phyloP scores from a whole-genome alignment of 768 basidiomycete species.

The Auricularia sp. region DNA sequence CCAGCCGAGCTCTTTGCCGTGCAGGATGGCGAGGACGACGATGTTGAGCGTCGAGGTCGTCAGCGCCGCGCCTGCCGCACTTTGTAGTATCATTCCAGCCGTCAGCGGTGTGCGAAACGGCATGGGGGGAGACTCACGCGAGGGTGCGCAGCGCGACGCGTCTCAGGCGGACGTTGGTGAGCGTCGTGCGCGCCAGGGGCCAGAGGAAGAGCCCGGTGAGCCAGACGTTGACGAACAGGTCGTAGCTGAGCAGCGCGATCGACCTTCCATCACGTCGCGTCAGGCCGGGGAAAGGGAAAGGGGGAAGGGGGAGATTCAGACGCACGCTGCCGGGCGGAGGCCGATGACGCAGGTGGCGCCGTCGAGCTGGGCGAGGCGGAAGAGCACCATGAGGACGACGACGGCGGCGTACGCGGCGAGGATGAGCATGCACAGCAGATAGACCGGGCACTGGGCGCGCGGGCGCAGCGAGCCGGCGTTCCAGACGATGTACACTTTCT shows the following conservation, averaged over 20 bases:
- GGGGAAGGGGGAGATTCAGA: neutral
- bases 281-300: neutral
- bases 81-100: conserved; percentile 9
- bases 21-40: conserved; percentile 32
- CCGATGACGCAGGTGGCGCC: conserved; percentile 41
- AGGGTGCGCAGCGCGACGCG: conserved; percentile 34
- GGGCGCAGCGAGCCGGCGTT: conserved; percentile 9
- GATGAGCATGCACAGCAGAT: conserved; percentile 29
- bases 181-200: conserved; percentile 31
- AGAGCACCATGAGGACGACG: conserved; percentile 29
- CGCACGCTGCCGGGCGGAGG: conserved; percentile 29
- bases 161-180: conserved; percentile 26
- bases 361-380: neutral
- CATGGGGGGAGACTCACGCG: conserved; percentile 21
- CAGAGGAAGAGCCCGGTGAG: conserved; percentile 31
- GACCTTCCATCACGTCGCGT: conserved; percentile 16
- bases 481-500: conserved; percentile 16
- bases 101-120: neutral
- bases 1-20: conserved; percentile 40
- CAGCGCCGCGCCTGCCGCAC: conserved; percentile 37
- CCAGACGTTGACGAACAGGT: conserved; percentile 30
- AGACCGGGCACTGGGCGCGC: conserved; percentile 33
- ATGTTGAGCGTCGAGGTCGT: conserved; percentile 42
- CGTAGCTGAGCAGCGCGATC: conserved; percentile 36
- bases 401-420: conserved; percentile 31